Percentiles rank a stretch among this genome's conserved stretches.
Evolutionary conservation across 768 basidiomycete species (phyloP).

Genomic region (Postia placenta): DNA sequence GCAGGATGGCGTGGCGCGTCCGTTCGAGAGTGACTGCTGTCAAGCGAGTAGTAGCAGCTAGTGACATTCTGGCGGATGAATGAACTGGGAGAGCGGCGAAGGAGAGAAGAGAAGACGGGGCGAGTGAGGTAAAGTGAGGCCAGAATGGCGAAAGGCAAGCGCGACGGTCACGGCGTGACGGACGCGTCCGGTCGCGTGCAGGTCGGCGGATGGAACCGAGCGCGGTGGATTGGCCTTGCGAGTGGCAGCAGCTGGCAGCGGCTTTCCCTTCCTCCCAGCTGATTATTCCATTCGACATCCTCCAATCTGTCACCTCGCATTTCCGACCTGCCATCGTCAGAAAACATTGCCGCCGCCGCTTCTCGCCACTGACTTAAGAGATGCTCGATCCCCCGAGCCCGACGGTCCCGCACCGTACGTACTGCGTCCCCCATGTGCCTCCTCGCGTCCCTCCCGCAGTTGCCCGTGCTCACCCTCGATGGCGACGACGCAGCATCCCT

Average conservation of each 20-base stretch:
- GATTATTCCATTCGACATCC: neutral
- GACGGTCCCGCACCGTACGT: constrained; percentile 13
- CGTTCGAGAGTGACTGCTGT: too few species aligned
- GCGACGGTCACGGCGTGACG: neutral
- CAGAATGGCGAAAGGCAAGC: constrained; percentile 4
- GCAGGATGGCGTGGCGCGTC: too few species aligned
- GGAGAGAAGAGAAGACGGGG: neutral
- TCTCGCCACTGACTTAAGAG: neutral
- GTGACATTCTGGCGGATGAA: too few species aligned
- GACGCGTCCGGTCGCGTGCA: constrained; percentile 1
- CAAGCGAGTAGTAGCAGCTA: too few species aligned
- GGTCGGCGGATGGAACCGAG: neutral
- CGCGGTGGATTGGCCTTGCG: too few species aligned
- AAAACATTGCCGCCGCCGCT: neutral
- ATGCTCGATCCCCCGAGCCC: constrained; percentile 11
- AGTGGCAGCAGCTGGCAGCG: too few species aligned
- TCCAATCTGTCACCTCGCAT: constrained; percentile 4
- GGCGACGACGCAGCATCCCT: constrained; percentile 12
- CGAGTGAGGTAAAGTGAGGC: constrained; percentile 1
- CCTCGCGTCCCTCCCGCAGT: constrained; percentile 1
- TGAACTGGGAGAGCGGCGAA: neutral
- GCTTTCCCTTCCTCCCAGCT: neutral
- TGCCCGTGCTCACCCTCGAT: neutral
- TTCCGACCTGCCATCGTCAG: neutral
- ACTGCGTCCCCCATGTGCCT: constrained; percentile 5